phyloP scores from a whole-genome alignment of 768 basidiomycete genomes.

The Mycena sanguinolenta region DNA sequence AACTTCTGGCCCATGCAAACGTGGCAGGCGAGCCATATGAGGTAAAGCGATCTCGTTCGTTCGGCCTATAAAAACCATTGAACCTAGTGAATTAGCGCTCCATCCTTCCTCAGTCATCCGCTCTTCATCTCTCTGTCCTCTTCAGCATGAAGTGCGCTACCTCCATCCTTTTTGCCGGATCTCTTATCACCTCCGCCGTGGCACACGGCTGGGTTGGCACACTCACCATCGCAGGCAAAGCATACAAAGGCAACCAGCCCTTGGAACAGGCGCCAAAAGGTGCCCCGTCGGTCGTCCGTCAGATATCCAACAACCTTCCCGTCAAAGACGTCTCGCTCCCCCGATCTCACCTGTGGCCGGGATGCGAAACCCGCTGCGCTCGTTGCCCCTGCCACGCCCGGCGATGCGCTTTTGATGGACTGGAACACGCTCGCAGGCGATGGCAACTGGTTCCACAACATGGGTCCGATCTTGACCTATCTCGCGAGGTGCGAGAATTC shows the following conservation, averaged over 20 bases:
- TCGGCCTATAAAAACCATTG: background rate
- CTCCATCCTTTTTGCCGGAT: slow-evolving; percentile 15
- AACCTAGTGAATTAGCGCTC: background rate
- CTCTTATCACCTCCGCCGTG: slow-evolving; percentile 33
- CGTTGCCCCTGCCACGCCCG: slow-evolving; percentile 62
- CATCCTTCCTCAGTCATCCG: background rate
- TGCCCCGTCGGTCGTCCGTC: slow-evolving; percentile 23
- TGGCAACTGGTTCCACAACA: slow-evolving; percentile 40
- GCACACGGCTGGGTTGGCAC: slow-evolving; percentile 34
- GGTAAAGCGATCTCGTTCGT: background rate
- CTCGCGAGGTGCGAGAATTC: slow-evolving; percentile 55
- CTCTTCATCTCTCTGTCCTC: background rate
- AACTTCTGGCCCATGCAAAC: no score
- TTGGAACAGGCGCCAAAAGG: slow-evolving; percentile 11
- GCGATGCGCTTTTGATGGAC: slow-evolving; percentile 56
- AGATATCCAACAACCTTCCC: slow-evolving; percentile 36
- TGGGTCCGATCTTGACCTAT: slow-evolving; percentile 53
- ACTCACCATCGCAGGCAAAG: slow-evolving; percentile 23
- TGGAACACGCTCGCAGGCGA: slow-evolving; percentile 50
- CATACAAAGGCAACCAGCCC: slow-evolving; percentile 28
- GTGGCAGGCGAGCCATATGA: no score
- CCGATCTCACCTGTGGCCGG: slow-evolving; percentile 63
- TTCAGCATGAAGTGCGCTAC: slow-evolving; percentile 19
- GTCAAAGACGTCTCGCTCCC: slow-evolving; percentile 57
- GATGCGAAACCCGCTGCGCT: slow-evolving; percentile 58